Conservation (phyloP, 2,329 filamentous ascomycete species). For the Penicillium fuscoglaucum region DNA sequence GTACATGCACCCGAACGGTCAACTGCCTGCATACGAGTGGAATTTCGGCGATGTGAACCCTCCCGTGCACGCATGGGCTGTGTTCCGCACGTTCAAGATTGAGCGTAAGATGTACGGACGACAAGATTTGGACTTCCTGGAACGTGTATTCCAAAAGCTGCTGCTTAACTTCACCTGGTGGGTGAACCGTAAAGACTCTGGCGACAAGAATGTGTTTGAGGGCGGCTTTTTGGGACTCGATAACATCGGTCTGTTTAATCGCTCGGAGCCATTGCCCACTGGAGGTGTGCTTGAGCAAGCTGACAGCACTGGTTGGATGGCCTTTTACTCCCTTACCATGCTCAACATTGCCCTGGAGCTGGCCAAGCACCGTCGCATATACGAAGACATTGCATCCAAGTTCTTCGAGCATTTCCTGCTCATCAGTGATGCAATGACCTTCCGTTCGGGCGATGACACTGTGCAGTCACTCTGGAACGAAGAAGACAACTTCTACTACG, state of each 20-base stretch:
- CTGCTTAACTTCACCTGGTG: slow-evolving; percentile 98
- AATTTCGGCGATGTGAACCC: slow-evolving; percentile 98
- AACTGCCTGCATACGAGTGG: slow-evolving; percentile 92
- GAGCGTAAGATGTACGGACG: slow-evolving; percentile 95
- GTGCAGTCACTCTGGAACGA: slow-evolving; percentile 88
- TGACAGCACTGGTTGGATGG: slow-evolving; percentile 98
- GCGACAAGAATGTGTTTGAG: slow-evolving; percentile 97
- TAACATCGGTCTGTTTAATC: slow-evolving; percentile 97
- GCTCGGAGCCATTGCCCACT: slow-evolving; percentile 89
- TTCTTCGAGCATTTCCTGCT: slow-evolving; percentile 99
- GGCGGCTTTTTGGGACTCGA: slow-evolving; percentile 93
- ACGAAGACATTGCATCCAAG: slow-evolving; percentile 95
- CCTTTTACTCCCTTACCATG: slow-evolving; percentile 95
- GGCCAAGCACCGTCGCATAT: slow-evolving; percentile 90
- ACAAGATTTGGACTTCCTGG: slow-evolving; percentile 91
- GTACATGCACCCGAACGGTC: slow-evolving; percentile 98
- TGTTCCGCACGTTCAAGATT: slow-evolving; percentile 96
- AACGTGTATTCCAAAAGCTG: slow-evolving; percentile 94
- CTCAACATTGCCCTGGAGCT: slow-evolving; percentile 94
- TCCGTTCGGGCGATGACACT: slow-evolving; percentile 69
- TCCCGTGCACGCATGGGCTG: slow-evolving; percentile 93
- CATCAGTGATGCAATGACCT: slow-evolving; percentile 96
- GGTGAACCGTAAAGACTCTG: slow-evolving; percentile 93
- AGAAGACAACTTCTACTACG: slow-evolving; percentile 93
- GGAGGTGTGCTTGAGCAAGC: slow-evolving; percentile 93